Evolutionary conservation across 208 protist genomes (phyloP).

Genomic region (Acanthamoeba triangularis): DNA sequence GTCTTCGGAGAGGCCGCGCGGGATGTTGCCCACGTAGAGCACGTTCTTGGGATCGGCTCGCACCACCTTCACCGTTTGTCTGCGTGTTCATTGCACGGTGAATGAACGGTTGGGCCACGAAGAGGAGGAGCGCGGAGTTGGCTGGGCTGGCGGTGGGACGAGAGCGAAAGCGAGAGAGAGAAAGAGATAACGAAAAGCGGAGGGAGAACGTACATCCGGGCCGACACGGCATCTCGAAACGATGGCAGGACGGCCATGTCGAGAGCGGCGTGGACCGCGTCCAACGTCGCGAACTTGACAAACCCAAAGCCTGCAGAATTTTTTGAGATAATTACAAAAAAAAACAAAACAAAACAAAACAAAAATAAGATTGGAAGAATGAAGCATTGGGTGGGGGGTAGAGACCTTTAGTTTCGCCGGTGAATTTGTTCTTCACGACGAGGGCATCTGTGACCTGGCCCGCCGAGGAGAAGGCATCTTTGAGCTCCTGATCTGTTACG

Average conservation of each 20-base stretch:
- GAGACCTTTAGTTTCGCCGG: constrained; percentile 81
- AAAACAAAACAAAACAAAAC: not conserved
- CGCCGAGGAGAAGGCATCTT: constrained; percentile 79
- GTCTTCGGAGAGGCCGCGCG: constrained; percentile 67
- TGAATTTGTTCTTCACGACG: constrained; percentile 85
- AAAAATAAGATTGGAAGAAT: not conserved
- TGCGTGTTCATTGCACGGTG: not conserved
- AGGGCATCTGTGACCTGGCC: constrained; percentile 78
- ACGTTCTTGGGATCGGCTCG: constrained; percentile 82
- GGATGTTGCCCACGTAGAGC: constrained; percentile 82
- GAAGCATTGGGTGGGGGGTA: no score
- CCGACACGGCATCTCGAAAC: constrained; percentile 78
- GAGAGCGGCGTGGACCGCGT: constrained; percentile 50
- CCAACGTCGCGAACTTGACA: constrained; percentile 76
- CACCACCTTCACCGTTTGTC: constrained; percentile 82
- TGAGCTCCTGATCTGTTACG: constrained; percentile 81
- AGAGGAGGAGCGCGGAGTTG: not conserved
- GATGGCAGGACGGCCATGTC: constrained; percentile 65
- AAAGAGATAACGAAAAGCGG: not conserved
- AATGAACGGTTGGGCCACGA: not conserved
- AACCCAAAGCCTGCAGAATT: constrained; percentile 79
- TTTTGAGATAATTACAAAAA: no score
- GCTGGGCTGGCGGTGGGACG: not conserved
- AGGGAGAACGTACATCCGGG: constrained; percentile 67
- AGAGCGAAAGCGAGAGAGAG: not conserved